A percentile compares a stretch with the other conserved stretches of the same genome.
These are phyloP conservation scores for Pythium coloratum DNA, from an alignment of 352 stramenopile species.

Conservation along the genomic window DNA sequence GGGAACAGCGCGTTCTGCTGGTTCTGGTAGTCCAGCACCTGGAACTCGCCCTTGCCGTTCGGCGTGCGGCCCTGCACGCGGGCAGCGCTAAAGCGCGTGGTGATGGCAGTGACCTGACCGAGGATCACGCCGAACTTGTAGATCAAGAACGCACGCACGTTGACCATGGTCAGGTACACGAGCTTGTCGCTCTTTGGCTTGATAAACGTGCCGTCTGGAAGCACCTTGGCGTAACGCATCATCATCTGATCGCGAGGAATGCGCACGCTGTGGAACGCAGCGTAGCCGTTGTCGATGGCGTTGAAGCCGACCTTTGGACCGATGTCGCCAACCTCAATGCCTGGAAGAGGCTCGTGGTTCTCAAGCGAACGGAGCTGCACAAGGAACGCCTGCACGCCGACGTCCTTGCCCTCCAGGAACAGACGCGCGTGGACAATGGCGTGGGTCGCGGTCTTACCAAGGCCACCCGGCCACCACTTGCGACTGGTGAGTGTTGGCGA, in stretches of 20 bases:
- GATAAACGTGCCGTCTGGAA: conserved; percentile 56
- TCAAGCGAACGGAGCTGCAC: conserved; percentile 87
- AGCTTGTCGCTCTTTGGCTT: conserved; percentile 68
- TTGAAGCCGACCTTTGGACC: conserved; percentile 93
- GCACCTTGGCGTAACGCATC: conserved; percentile 48
- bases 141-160: conserved; percentile 35
- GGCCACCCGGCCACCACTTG: conserved; percentile 96
- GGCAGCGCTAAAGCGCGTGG: conserved; percentile 53
- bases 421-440: conserved; percentile 92
- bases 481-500: conserved; percentile 92
- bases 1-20: conserved; percentile 52
- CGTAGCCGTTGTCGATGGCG: conserved; percentile 91
- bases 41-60: conserved; percentile 45
- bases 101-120: conserved; percentile 40
- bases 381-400: conserved; percentile 94
- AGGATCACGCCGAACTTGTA: conserved; percentile 26
- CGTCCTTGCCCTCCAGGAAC: conserved; percentile 44
- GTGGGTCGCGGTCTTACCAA: conserved; percentile 90
- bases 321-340: conserved; percentile 91
- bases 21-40: conserved; percentile 65
- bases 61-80: conserved; percentile 45
- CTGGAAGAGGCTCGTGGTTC: conserved; percentile 77
- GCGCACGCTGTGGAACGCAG: not conserved
- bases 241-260: conserved; percentile 17
- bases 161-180: conserved; percentile 62